phyloP scores from a whole-genome alignment of 176 grass and related monocot species.

The Dendrocalamus sinicus region DNA sequence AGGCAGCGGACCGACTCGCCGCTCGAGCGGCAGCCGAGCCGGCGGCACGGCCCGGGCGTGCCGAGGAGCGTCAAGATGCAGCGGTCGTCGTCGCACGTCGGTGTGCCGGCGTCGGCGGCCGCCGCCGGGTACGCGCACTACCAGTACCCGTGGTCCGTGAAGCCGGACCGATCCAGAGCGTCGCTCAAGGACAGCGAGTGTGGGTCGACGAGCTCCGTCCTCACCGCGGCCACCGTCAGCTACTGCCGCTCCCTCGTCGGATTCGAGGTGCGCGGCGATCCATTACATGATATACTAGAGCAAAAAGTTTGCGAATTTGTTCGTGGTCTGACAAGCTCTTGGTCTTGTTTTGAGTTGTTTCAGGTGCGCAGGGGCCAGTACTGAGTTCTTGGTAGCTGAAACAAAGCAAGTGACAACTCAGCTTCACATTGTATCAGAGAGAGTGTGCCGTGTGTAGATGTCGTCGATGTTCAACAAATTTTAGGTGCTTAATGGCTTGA shows the following conservation, averaged over 20 bases:
- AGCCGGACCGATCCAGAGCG: slow-evolving; percentile 69
- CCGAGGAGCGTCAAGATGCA: slow-evolving; percentile 70
- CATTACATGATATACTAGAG: not conserved
- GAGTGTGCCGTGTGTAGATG: not conserved
- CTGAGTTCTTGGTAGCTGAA: slow-evolving; percentile 17
- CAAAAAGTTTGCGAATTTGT: not conserved
- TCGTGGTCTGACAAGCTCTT: slow-evolving; percentile 4
- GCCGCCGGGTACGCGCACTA: slow-evolving; percentile 38
- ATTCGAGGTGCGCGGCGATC: slow-evolving; percentile 58
- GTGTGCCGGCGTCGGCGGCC: slow-evolving; percentile 26
- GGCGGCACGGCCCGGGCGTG: slow-evolving; percentile 47
- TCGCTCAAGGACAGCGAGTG: slow-evolving; percentile 87
- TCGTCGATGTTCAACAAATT: not conserved
- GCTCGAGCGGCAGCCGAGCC: slow-evolving; percentile 69
- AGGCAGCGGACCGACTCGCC: slow-evolving; percentile 65
- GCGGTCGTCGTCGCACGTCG: slow-evolving; percentile 77
- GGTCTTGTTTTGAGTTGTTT: slow-evolving; percentile 24
- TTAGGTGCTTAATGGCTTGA: not conserved
- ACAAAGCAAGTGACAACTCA: not conserved
- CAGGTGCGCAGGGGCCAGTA: slow-evolving; percentile 53
- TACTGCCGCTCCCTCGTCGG: slow-evolving; percentile 57
- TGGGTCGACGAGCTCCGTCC: slow-evolving; percentile 75
- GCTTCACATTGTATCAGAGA: not conserved
- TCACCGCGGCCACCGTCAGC: slow-evolving; percentile 49
- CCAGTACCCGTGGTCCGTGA: slow-evolving; percentile 63